These are phyloP conservation scores for Candida pseudofarinosa DNA, from an alignment of 805 yeast genomes.

Conservation along the genomic window DNA sequence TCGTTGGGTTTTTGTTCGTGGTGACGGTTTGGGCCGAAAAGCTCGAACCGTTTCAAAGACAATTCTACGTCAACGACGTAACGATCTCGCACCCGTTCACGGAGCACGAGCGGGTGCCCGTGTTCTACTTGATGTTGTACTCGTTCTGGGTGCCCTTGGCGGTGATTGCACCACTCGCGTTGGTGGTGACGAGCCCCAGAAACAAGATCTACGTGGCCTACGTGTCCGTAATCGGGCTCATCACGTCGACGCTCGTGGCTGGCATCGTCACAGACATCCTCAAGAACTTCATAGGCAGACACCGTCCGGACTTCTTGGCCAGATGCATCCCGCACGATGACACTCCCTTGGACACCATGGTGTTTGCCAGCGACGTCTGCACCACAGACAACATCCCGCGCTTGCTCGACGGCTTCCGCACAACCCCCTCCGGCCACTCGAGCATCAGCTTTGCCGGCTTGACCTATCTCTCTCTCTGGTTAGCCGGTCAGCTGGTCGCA, in stretches of 20 bases:
- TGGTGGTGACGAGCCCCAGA: slow-evolving; percentile 44
- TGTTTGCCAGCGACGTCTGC: slow-evolving; percentile 62
- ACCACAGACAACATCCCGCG: slow-evolving; percentile 44
- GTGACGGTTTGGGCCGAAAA: slow-evolving; percentile 18
- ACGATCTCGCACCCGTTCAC: slow-evolving; percentile 82
- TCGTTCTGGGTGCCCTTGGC: slow-evolving; percentile 49
- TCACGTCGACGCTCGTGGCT: slow-evolving; percentile 55
- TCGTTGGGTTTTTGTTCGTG: slow-evolving; percentile 19
- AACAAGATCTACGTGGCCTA: slow-evolving; percentile 58
- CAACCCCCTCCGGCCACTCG: slow-evolving; percentile 82
- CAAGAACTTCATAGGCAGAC: slow-evolving; percentile 84
- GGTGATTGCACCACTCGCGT: slow-evolving; percentile 31
- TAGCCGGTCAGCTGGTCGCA: slow-evolving; percentile 57
- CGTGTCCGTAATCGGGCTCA: slow-evolving; percentile 63
- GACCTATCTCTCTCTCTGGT: slow-evolving; percentile 60
- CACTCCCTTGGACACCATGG: slow-evolving; percentile 52
- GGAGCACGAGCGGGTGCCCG: slow-evolving; percentile 65
- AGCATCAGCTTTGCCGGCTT: slow-evolving; percentile 67
- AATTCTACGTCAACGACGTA: slow-evolving; percentile 70
- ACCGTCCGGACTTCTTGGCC: slow-evolving; percentile 87
- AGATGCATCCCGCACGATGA: slow-evolving; percentile 69
- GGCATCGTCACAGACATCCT: slow-evolving; percentile 65
- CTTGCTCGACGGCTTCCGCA: slow-evolving; percentile 69
- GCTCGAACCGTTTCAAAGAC: slow-evolving; percentile 66
- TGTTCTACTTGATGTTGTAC: slow-evolving; percentile 48